Evolutionary conservation across 805 yeast species (phyloP).

Genomic region (Kuraishia ogatae): DNA sequence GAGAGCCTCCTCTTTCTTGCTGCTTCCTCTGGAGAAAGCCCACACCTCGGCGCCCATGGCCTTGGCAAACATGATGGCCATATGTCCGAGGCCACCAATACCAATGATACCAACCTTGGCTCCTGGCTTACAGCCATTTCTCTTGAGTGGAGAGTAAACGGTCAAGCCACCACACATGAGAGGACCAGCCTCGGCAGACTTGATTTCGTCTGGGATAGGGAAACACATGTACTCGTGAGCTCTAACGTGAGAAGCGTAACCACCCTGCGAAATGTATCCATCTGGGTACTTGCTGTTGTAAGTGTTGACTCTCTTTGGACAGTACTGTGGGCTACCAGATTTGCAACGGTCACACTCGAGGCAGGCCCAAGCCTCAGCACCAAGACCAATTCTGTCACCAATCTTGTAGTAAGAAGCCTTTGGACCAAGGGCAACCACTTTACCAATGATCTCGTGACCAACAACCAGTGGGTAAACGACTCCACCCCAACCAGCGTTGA

Average conservation of each 20-base stretch:
- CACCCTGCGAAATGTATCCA: constrained; percentile 30
- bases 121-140: constrained; percentile 27
- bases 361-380: constrained; percentile 33
- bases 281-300: constrained; percentile 29
- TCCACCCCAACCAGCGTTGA: constrained; percentile 42
- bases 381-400: constrained; percentile 39
- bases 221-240: constrained; percentile 37
- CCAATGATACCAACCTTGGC: constrained; percentile 33
- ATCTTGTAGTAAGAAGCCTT: constrained; percentile 25
- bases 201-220: constrained; percentile 35
- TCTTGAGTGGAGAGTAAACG: constrained; percentile 37
- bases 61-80: constrained; percentile 34
- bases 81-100: constrained; percentile 39
- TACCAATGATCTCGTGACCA: constrained; percentile 39
- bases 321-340: constrained; percentile 35
- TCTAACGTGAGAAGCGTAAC: constrained; percentile 38
- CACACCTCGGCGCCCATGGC: constrained; percentile 37
- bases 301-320: constrained; percentile 30
- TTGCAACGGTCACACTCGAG: constrained; percentile 26
- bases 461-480: constrained; percentile 34
- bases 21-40: constrained; percentile 31
- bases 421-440: constrained; percentile 28
- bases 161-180: constrained; percentile 46
- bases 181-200: constrained; percentile 35
- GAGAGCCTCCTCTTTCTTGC: constrained; percentile 30